Conservation (phyloP, 108 stramenopile species). For the Fragilaria radians region DNA sequence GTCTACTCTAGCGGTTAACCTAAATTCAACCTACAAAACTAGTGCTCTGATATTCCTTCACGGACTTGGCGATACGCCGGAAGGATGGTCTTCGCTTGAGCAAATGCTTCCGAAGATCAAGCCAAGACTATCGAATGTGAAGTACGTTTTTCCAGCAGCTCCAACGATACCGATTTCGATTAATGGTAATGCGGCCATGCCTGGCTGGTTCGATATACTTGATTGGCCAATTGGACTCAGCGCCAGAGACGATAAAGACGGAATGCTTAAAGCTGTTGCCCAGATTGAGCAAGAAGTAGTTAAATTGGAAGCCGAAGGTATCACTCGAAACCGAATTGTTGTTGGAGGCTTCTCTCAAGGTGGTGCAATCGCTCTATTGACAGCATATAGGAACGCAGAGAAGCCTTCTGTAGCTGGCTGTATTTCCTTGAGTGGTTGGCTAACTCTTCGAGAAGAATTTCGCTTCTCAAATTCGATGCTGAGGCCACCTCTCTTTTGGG, state of each 20-base stretch:
- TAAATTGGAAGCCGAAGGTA: conserved; percentile 27
- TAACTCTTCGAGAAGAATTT: conserved; percentile 50
- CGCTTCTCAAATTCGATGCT: conserved; percentile 30
- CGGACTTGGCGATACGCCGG: conserved; percentile 69
- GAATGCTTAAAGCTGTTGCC: conserved; percentile 32
- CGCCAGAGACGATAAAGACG: conserved; percentile 52
- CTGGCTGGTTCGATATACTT: conserved; percentile 84
- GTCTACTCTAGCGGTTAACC: neutral
- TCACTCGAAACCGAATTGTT: conserved; percentile 55
- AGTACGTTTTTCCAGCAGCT: conserved; percentile 75
- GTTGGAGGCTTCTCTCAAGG: conserved; percentile 85
- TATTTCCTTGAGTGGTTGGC: conserved; percentile 64
- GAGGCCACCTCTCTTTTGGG: conserved; percentile 75
- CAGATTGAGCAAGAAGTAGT: conserved; percentile 39
- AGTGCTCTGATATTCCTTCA: conserved; percentile 73
- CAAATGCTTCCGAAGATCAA: conserved; percentile 36
- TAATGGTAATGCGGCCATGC: conserved; percentile 80
- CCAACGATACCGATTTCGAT: conserved; percentile 73
- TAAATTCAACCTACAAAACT: conserved; percentile 1
- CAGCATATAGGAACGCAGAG: conserved; percentile 44
- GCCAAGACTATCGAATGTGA: conserved; percentile 40
- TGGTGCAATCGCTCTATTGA: conserved; percentile 66
- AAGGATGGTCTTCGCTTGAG: conserved; percentile 66
- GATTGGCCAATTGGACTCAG: conserved; percentile 83
- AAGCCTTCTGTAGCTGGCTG: conserved; percentile 53